phyloP scores from a whole-genome alignment of 2,329 filamentous ascomycete species.

The Sclerotiophoma versabilis region DNA sequence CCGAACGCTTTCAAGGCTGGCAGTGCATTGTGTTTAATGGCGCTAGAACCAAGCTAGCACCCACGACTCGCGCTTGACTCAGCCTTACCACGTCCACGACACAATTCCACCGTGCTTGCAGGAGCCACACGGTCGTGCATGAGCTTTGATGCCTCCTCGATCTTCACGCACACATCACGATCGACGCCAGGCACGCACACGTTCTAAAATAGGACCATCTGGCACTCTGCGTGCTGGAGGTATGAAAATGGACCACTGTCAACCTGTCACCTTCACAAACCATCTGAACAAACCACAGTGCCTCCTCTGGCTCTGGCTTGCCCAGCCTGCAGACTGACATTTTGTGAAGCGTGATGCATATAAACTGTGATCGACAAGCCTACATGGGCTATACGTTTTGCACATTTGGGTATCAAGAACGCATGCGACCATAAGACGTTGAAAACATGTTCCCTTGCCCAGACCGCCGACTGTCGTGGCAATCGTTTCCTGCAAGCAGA shows the following conservation, averaged over 20 bases:
- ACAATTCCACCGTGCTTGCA: not conserved
- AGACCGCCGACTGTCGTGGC: not conserved
- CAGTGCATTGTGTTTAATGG: not conserved
- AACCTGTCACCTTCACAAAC: no score
- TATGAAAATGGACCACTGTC: no score
- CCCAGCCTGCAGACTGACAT: no score
- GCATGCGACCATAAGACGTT: not conserved
- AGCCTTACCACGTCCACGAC: constrained; percentile 4
- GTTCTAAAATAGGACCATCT: not conserved
- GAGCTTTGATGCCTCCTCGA: not conserved
- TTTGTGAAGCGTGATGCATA: no score
- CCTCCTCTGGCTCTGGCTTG: no score
- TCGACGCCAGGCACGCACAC: constrained; percentile 4
- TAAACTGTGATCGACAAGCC: no score
- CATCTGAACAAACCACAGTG: no score
- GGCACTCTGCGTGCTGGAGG: not conserved
- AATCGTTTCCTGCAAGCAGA: not conserved
- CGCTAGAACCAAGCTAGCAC: not conserved
- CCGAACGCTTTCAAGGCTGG: not conserved
- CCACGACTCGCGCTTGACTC: constrained; percentile 1
- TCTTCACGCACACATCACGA: not conserved
- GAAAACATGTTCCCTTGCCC: not conserved
- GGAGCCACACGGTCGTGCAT: not conserved
- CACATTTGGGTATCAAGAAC: no score
- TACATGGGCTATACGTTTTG: no score